Base-by-base conservation (phyloP, 1,284 basidiomycete species). In the Austroboletus niveus region DNA sequence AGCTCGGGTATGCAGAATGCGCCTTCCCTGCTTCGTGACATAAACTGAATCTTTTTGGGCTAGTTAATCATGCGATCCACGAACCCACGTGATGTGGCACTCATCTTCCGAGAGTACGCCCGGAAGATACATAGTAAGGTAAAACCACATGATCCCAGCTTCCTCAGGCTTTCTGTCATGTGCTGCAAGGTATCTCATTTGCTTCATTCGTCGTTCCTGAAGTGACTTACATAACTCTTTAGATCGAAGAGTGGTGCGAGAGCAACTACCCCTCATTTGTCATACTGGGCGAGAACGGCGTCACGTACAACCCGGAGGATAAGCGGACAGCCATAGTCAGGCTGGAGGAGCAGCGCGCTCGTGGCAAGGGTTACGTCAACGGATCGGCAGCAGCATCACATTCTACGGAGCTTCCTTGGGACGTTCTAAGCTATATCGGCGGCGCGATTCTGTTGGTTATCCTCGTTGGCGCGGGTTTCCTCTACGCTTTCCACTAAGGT, bases 231-330 rank as follows among this genome's bases (percentile, higher is more conserved):
- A 34, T 24, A 17, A 5, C 24, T 30, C 15, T n/a, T 5, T 42
- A 94, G 90, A 91, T 97, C 66, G 93, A 96, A 61, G 84, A 87
- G 72, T 97, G 94, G 94, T 85, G 78, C 57, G 94, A 97, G 70
- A 87, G 85, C 62, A 79, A 93, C 72, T 95, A 90, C 72, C 92
- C 92, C 3, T 89, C 91, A 3, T 94, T 94, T 74, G 81, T 94
- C 48, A 60, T 73, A 12, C 65, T 92, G 58, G 60, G 60, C 44
- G 59, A 67, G 31, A 57, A 65, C 36, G 57, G 69, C 8, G 52
- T 68, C 24, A 48, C 48, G 5, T 68, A 56, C 12, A 56, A 71
- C 15, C 49, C 57, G 4, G 51, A 56, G 14, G 65, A 67, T 45
- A 70, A 71, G 38, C 57, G 69, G 24, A 65, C 66, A 6, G 61